These are phyloP conservation scores for Teunomyces lycoperdinae DNA, from an alignment of 805 yeast genomes.

Conservation along the genomic window DNA sequence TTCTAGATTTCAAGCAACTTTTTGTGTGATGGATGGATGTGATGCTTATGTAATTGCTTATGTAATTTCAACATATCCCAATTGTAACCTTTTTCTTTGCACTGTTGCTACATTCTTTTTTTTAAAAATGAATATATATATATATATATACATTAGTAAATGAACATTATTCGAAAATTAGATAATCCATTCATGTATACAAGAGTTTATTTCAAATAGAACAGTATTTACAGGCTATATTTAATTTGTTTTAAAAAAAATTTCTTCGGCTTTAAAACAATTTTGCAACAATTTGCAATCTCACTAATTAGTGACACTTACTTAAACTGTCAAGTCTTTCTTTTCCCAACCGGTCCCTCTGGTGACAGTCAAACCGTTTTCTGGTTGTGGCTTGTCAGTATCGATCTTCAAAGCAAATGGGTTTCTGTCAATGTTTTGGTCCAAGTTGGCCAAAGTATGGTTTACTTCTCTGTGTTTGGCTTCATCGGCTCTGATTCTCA, in stretches of 20 bases:
- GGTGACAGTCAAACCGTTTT: constrained; percentile 28
- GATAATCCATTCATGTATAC: too few species aligned
- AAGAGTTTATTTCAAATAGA: too few species aligned
- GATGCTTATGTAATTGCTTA: background rate
- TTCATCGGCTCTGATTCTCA: constrained; percentile 70
- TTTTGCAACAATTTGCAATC: too few species aligned
- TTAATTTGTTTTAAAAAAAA: too few species aligned
- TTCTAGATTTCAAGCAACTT: background rate
- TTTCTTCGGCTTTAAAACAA: too few species aligned
- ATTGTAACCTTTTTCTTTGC: too few species aligned
- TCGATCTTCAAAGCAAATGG: constrained; percentile 56
- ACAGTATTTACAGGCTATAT: too few species aligned
- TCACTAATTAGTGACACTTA: background rate
- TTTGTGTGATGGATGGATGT: background rate
- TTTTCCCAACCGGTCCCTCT: constrained; percentile 42
- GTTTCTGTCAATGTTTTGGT: constrained; percentile 54
- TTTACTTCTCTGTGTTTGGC: constrained; percentile 79
- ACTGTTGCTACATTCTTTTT: too few species aligned
- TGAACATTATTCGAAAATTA: too few species aligned
- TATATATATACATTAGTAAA: too few species aligned
- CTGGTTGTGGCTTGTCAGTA: constrained; percentile 35
- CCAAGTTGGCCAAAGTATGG: constrained; percentile 69
- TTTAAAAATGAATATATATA: too few species aligned
- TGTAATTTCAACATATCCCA: background rate
- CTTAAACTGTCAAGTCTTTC: constrained; percentile 26